Percentiles rank a stretch among this genome's conserved stretches.
Conservation (phyloP, 768 basidiomycete species). For the Guyanaporus albipodus region DNA sequence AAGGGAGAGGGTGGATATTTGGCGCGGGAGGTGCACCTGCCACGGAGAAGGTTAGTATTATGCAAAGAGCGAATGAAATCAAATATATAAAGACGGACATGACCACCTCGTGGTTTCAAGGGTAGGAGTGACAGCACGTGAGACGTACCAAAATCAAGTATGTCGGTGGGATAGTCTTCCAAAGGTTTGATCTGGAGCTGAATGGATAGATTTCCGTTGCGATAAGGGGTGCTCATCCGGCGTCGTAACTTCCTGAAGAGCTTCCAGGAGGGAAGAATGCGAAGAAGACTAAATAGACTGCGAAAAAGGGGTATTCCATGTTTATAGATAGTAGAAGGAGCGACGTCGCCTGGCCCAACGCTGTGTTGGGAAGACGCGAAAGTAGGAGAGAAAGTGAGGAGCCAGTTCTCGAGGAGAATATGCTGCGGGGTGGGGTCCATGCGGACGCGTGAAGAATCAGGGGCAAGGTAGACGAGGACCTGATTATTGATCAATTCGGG, state of each 20-base stretch:
- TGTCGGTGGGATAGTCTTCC: slow-evolving; percentile 27
- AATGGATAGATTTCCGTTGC: slow-evolving; percentile 45
- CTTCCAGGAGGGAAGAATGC: slow-evolving; percentile 75
- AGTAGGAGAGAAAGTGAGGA: slow-evolving; percentile 43
- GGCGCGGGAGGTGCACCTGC: slow-evolving; percentile 40
- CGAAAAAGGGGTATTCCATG: slow-evolving; percentile 80
- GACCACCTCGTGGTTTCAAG: slow-evolving; percentile 29
- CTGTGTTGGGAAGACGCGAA: slow-evolving; percentile 14
- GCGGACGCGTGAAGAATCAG: slow-evolving; percentile 55
- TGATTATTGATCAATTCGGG: slow-evolving; percentile 69
- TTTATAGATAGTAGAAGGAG: slow-evolving; percentile 78
- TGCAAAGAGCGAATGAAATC: slow-evolving; percentile 3
- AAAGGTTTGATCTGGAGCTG: slow-evolving; percentile 42
- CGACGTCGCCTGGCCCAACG: slow-evolving; percentile 43
- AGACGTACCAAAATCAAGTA: slow-evolving; percentile 38
- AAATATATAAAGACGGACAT: slow-evolving; percentile 25
- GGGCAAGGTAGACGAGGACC: slow-evolving; percentile 63
- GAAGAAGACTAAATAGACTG: slow-evolving; percentile 62
- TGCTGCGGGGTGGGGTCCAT: slow-evolving; percentile 65
- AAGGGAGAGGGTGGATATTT: slow-evolving; percentile 40
- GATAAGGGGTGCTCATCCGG: slow-evolving; percentile 34
- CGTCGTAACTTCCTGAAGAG: slow-evolving; percentile 57
- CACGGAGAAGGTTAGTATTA: slow-evolving; percentile 7
- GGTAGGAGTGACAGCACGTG: slow-evolving; percentile 23
- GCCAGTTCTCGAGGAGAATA: slow-evolving; percentile 73